Evolutionary conservation across 164 flowering plant species (phyloP).

Genomic region (Saururus chinensis): DNA sequence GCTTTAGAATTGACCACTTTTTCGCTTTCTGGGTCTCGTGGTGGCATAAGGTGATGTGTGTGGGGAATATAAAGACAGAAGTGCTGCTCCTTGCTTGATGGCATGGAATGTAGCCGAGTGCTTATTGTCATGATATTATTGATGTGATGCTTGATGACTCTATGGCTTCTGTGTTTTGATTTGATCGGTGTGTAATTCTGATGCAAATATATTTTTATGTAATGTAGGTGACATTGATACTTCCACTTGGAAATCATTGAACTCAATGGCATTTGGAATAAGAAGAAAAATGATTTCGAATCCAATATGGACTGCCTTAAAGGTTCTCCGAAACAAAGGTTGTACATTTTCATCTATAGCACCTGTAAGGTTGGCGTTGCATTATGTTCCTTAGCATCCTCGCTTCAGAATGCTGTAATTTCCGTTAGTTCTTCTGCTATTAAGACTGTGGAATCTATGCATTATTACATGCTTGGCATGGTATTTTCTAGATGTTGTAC

Average conservation of each 20-base stretch:
- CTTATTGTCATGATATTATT: background rate
- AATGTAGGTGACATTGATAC: slow-evolving; percentile 17
- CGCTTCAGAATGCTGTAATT: background rate
- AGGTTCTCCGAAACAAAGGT: slow-evolving; percentile 34
- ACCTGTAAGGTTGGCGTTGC: too few species aligned
- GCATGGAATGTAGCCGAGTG: background rate
- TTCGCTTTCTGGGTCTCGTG: too few species aligned
- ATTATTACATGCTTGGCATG: background rate
- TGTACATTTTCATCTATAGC: background rate
- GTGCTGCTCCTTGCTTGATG: background rate
- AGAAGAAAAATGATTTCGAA: slow-evolving; percentile 22
- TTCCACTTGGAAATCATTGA: slow-evolving; percentile 38
- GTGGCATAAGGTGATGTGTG: too few species aligned
- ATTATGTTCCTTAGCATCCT: background rate
- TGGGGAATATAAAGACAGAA: too few species aligned
- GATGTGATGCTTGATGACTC: background rate
- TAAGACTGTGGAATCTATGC: background rate
- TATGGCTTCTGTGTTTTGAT: too few species aligned
- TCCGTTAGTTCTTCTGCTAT: background rate
- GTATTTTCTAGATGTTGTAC: background rate
- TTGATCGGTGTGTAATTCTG: background rate
- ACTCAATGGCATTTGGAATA: slow-evolving; percentile 38
- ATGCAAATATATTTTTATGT: background rate
- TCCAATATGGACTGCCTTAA: slow-evolving; percentile 36
- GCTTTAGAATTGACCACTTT: too few species aligned